A percentile compares a stretch with the other conserved stretches of the same genome.
phyloP scores from a whole-genome alignment of 164 flowering plant species.

The Malania oleifera region DNA sequence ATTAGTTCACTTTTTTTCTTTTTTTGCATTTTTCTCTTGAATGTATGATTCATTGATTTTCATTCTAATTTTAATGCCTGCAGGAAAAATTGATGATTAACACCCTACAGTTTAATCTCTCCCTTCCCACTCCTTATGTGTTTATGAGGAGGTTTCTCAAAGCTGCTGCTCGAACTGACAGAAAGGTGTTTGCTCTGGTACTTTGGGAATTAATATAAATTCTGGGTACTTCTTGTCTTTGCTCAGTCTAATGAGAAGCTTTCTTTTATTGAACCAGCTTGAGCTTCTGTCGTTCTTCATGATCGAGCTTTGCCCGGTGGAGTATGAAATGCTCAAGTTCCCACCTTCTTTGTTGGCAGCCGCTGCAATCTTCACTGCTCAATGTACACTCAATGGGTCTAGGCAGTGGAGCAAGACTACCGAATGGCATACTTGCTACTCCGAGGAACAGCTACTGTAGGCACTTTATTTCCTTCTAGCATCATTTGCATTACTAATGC shows the following conservation, averaged over 20 bases:
- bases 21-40: neutral
- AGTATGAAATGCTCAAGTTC: constrained; percentile 43
- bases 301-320: constrained; percentile 43
- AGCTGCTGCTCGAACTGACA: constrained; percentile 31
- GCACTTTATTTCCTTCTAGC: too few species aligned
- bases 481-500: too few species aligned
- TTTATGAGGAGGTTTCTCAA: constrained; percentile 34
- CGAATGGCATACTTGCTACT: constrained; percentile 31
- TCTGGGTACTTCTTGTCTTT: neutral
- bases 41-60: neutral
- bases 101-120: constrained; percentile 28
- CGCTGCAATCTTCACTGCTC: constrained; percentile 46
- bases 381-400: constrained; percentile 21
- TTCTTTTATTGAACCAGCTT: constrained; percentile 19
- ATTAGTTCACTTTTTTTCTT: too few species aligned
- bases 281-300: constrained; percentile 39
- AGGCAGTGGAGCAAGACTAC: constrained; percentile 39
- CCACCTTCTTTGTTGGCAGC: constrained; percentile 46
- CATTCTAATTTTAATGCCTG: neutral
- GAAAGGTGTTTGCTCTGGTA: constrained; percentile 21
- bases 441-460: constrained; percentile 38
- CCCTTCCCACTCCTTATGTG: constrained; percentile 35
- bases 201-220: neutral
- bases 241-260: neutral
- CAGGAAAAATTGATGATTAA: constrained; percentile 33